Conservation (phyloP, 1,139 yeast species). For the Hemisphaericaspora xylofermentans region DNA sequence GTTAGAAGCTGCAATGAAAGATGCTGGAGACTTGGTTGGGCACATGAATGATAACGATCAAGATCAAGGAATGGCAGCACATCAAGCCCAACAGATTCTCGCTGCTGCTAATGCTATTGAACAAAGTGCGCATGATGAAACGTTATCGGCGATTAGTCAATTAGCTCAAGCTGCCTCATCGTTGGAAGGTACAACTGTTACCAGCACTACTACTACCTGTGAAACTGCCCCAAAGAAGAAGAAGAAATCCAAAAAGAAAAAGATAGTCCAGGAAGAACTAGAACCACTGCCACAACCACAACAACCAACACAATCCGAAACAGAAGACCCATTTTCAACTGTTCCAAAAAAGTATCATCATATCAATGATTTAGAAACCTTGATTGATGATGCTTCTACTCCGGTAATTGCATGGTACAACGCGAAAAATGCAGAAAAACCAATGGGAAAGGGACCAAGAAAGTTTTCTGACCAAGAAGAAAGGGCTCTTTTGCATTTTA, state of each 20-base stretch:
- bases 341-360: slow-evolving; percentile 22
- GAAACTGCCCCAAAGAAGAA: background rate
- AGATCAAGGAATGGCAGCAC: slow-evolving; percentile 19
- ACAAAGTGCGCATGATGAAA: slow-evolving; percentile 11
- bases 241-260: slow-evolving; percentile 5
- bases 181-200: slow-evolving; percentile 9
- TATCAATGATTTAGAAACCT: slow-evolving; percentile 30
- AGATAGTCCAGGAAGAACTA: background rate
- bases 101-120: slow-evolving; percentile 27
- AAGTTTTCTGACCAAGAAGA: slow-evolving; percentile 64
- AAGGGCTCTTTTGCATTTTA: slow-evolving; percentile 67
- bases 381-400: slow-evolving; percentile 37
- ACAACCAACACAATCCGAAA: background rate
- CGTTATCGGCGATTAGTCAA: slow-evolving; percentile 26
- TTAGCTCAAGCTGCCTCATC: slow-evolving; percentile 34
- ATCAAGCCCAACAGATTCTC: slow-evolving; percentile 27
- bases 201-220: background rate
- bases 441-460: slow-evolving; percentile 36
- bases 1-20: slow-evolving; percentile 62
- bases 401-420: slow-evolving; percentile 42
- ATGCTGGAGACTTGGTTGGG: slow-evolving; percentile 59
- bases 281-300: background rate
- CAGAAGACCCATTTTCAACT: slow-evolving; percentile 5
- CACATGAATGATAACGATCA: slow-evolving; percentile 2
- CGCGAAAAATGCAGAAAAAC: slow-evolving; percentile 20